Conservation (phyloP, 2,329 filamentous ascomycete species). For the Colletotrichum tamarilloi region DNA sequence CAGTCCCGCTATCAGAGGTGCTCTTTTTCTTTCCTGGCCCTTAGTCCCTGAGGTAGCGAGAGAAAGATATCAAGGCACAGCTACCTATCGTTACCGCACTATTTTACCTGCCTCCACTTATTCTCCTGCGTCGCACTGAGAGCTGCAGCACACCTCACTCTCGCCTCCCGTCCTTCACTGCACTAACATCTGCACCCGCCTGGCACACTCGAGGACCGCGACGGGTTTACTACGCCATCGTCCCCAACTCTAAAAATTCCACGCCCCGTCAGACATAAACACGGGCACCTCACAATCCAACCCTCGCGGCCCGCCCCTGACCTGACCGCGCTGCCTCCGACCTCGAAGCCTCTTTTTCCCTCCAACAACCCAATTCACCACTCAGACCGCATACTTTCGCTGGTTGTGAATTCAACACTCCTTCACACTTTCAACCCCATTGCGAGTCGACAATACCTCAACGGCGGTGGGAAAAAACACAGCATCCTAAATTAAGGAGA, state of each 20-base stretch:
- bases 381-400: neutral
- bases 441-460: conserved; percentile 14
- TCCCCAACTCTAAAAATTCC: conserved; percentile 37
- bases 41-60: neutral
- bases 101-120: neutral
- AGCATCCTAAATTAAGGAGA: conserved; percentile 7
- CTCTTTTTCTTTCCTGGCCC: neutral
- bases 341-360: conserved; percentile 14
- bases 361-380: conserved; percentile 21
- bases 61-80: neutral
- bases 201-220: conserved; percentile 28
- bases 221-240: conserved; percentile 34
- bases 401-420: neutral
- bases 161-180: neutral
- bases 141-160: neutral
- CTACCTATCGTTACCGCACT: neutral
- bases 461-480: neutral
- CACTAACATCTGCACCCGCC: conserved; percentile 1
- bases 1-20: neutral
- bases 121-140: neutral
- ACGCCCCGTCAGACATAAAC: conserved; percentile 35
- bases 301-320: conserved; percentile 33
- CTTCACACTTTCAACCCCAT: neutral
- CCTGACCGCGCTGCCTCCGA: conserved; percentile 8
- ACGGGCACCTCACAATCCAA: conserved; percentile 18